Evolutionary conservation across 2,329 filamentous ascomycete genomes (phyloP).

Genomic region (Alternaria brassicae): DNA sequence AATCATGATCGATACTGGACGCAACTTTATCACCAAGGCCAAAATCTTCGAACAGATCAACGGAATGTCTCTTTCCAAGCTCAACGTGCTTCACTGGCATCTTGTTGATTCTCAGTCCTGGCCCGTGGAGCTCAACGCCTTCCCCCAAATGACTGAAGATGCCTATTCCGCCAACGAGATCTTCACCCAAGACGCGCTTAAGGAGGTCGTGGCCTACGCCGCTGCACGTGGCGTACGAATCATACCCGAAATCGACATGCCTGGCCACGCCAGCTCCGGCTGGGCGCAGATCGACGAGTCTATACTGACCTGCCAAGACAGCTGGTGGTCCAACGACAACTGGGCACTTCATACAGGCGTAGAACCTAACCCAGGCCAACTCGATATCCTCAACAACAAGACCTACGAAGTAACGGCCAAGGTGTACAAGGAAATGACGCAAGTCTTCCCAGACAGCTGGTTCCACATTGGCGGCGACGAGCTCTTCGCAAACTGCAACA

Average conservation of each 20-base stretch:
- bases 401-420: slow-evolving; percentile 63
- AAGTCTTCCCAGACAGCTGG: slow-evolving; percentile 60
- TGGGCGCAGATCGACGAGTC: slow-evolving; percentile 64
- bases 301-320: slow-evolving; percentile 63
- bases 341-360: slow-evolving; percentile 63
- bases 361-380: slow-evolving; percentile 64
- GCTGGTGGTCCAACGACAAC: slow-evolving; percentile 68
- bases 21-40: slow-evolving; percentile 60
- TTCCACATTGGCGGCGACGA: slow-evolving; percentile 66
- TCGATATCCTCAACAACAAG: slow-evolving; percentile 63
- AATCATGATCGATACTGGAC: slow-evolving; percentile 63
- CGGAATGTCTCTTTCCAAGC: slow-evolving; percentile 63
- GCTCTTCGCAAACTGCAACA: slow-evolving; percentile 64
- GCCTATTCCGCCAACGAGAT: slow-evolving; percentile 60
- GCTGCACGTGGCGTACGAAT: slow-evolving; percentile 65
- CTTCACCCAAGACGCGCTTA: slow-evolving; percentile 55
- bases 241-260: slow-evolving; percentile 69
- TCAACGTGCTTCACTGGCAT: slow-evolving; percentile 67
- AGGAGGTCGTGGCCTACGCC: slow-evolving; percentile 58
- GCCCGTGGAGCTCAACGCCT: slow-evolving; percentile 59
- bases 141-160: slow-evolving; percentile 62
- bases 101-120: slow-evolving; percentile 64
- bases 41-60: slow-evolving; percentile 64
- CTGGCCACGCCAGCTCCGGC: slow-evolving; percentile 63
- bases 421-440: slow-evolving; percentile 62